phyloP scores from a whole-genome alignment of 2,329 filamentous ascomycete species.

The Microascus cirrosus region DNA sequence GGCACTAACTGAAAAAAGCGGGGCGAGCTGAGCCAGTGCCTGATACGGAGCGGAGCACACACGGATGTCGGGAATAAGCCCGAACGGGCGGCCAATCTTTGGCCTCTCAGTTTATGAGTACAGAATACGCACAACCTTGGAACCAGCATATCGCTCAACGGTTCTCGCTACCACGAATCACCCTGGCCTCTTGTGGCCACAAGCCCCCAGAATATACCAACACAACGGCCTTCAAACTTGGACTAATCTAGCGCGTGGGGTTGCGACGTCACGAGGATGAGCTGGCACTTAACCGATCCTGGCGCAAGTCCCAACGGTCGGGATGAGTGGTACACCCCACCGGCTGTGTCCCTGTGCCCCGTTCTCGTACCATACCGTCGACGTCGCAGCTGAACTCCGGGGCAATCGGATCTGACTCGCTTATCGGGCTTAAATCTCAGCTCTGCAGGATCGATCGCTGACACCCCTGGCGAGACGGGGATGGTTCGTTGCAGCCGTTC shows the following conservation, averaged over 20 bases:
- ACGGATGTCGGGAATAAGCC: background rate
- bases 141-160: background rate
- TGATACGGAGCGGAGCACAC: background rate
- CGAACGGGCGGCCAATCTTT: background rate
- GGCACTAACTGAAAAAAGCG: no score
- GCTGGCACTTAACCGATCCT: background rate
- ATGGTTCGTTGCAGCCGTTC: background rate
- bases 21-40: background rate
- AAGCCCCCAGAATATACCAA: background rate
- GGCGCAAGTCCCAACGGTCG: background rate
- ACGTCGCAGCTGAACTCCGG: background rate
- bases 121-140: background rate
- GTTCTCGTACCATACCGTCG: no score
- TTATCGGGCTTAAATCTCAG: background rate
- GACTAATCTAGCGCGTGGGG: background rate
- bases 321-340: background rate
- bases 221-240: background rate
- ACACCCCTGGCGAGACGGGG: background rate
- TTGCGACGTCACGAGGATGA: background rate
- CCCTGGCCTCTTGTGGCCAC: background rate
- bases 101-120: background rate
- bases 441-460: background rate
- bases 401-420: background rate
- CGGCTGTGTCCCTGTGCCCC: background rate
- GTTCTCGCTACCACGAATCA: background rate